Evolutionary conservation across 768 basidiomycete genomes (phyloP), one percentile per base, ranked within the genome.

Genomic region (Hemileccinum rubropunctum): DNA sequence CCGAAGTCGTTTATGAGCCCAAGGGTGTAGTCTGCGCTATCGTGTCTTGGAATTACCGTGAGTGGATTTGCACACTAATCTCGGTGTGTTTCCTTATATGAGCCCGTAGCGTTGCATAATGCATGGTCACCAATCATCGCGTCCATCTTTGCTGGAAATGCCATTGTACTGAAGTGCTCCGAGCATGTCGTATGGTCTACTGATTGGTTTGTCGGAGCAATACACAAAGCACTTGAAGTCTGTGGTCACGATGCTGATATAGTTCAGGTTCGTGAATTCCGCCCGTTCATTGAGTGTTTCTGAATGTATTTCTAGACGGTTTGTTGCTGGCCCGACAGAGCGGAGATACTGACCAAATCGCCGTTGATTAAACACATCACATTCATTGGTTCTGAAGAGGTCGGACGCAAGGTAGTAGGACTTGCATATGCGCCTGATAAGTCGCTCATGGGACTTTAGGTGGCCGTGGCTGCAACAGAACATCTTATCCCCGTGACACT

Each of bases 1-100:
- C 86, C 1, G 75, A 84, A 61, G 84, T 95, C 20, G 68, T 89
- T 59, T 95, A 91, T 62, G 91, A 97, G 56, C 95, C 95, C 17
- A 78, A 93, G 18, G 97, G 97, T 21, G 89, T 95, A 1, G 90
- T 97, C 13, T 85, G 89, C 39, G 97, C 84, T 3, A 86, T 95
- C 50, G 93, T 98, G 4, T 95, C 92, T 0, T 98, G 94, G 91
- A 94, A 93, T 59, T 94, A 94, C 65, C 91, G 91, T 93, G 61
- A 42, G 79, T 58, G 10, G 21, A 28, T 67, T 37, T n/a, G 27
- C 17, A 18, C 8, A 28, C 13, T 12, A 11, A 12, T 9, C 4
- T 14, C 6, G 6, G 23, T 4, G 11, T 27, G 23, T 48, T 41
- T 45, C 42, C 40, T 49, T 17, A 54, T 46, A 28, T n/a, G 11